A percentile compares a stretch with the other conserved stretches of the same genome.
phyloP scores from a whole-genome alignment of 176 grass and related monocot genomes.

The Pontederia paniculata region DNA sequence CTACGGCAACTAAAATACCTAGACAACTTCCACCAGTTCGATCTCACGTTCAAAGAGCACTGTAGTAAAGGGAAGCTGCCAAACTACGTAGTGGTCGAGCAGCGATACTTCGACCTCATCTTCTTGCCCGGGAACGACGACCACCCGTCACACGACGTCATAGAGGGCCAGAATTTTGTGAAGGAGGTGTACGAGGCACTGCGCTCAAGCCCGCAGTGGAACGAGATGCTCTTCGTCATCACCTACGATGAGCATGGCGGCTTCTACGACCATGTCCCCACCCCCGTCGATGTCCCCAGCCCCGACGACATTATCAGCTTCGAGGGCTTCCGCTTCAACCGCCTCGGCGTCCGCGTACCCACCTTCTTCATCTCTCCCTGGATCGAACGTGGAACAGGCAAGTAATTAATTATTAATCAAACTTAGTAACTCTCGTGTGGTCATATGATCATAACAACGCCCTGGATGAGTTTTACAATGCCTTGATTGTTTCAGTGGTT shows the following conservation, averaged over 20 bases:
- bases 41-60: conserved; percentile 42
- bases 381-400: conserved; percentile 58
- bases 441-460: background rate
- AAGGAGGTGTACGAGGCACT: conserved; percentile 72
- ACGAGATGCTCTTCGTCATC: conserved; percentile 47
- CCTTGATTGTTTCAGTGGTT: conserved; percentile 34
- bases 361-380: conserved; percentile 62
- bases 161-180: conserved; percentile 50
- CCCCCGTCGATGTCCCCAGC: conserved; percentile 47
- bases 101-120: conserved; percentile 68
- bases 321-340: conserved; percentile 53
- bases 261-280: conserved; percentile 74
- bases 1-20: conserved; percentile 49
- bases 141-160: conserved; percentile 68
- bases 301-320: conserved; percentile 50
- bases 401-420: background rate
- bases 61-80: conserved; percentile 70
- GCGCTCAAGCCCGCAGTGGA: conserved; percentile 57
- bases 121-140: conserved; percentile 65
- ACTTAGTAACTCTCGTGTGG: background rate
- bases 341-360: conserved; percentile 69
- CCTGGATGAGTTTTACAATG: too few relatives aligned
- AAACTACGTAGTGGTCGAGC: conserved; percentile 82
- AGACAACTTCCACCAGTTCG: conserved; percentile 46
- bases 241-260: conserved; percentile 88